Conservation (phyloP, 2,329 filamentous ascomycete species). For the Penicillium janthinellum region DNA sequence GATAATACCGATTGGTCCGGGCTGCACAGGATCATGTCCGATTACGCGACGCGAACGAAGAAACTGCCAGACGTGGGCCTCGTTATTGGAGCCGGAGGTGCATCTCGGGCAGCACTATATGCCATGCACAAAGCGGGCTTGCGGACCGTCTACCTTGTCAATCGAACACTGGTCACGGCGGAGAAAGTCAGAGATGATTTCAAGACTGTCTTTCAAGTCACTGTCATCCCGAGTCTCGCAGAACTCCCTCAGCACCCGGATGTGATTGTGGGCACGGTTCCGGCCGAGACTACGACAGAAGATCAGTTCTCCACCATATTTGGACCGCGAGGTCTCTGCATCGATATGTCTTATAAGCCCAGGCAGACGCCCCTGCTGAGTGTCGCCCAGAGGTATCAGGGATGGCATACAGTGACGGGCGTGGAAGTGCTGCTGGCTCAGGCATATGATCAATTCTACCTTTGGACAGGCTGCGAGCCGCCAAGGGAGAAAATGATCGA, state of each 20-base stretch:
- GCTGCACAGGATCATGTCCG: slow-evolving; percentile 36
- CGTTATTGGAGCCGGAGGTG: slow-evolving; percentile 48
- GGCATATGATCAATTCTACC: slow-evolving; percentile 28
- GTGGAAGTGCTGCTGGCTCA: slow-evolving; percentile 31
- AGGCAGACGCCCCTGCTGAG: slow-evolving; percentile 21
- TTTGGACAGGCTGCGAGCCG: slow-evolving; percentile 23
- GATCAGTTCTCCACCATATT: slow-evolving; percentile 21
- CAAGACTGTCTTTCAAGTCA: slow-evolving; percentile 9
- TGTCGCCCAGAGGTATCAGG: slow-evolving; percentile 16
- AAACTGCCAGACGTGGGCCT: slow-evolving; percentile 31
- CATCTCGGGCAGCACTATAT: slow-evolving; percentile 45
- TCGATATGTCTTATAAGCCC: slow-evolving; percentile 30
- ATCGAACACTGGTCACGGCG: slow-evolving; percentile 25
- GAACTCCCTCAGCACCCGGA: slow-evolving; percentile 17
- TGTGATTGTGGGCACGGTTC: slow-evolving; percentile 27
- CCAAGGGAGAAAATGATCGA: slow-evolving; percentile 14
- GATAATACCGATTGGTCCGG: slow-evolving; percentile 51
- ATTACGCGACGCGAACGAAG: slow-evolving; percentile 12
- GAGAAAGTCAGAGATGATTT: slow-evolving; percentile 18
- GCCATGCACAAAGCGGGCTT: slow-evolving; percentile 35
- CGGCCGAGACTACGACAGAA: slow-evolving; percentile 19
- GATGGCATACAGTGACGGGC: slow-evolving; percentile 24
- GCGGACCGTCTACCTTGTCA: slow-evolving; percentile 41
- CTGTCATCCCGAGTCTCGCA: slow-evolving; percentile 6
- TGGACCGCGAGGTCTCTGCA: slow-evolving; percentile 14